Evolutionary conservation across 768 basidiomycete species (phyloP), one percentile per base, ranked within the genome.

Genomic region (Boletus rubescentipes): DNA sequence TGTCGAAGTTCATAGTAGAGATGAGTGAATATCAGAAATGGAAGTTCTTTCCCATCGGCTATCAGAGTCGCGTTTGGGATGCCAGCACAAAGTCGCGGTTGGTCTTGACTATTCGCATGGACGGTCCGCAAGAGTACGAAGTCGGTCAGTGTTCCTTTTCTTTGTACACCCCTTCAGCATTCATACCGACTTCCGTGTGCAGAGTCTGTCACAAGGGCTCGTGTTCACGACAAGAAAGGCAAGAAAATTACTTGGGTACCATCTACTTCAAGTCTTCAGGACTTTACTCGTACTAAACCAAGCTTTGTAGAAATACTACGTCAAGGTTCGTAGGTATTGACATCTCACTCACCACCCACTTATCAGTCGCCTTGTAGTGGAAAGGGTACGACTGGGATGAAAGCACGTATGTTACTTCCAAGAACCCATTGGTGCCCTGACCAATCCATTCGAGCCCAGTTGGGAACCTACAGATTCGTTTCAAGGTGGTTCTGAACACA

Each of bases 391-490:
- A 52, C 29, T 72, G 72, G 44, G 70, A 76, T 6, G 83, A 83
- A 31, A 77, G 81, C 76, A 86, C 84, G 85, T 83, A 71, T 58
- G 84, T 74, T 14, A 48, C 41, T 40, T 45, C 34, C 51, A 30
- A 50, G 49, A 42, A 23, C 26, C 29, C 23, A 14, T 23, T 23
- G 34, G 20, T 16, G 14, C 49, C 26, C 48, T 58, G 9, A 54
- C 40, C 20, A 48, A 61, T 52, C 20, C n/a, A n/a, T 44, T 36
- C 41, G 51, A 32, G 18, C 40, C 35, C 49, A 89, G 87, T 10
- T 89, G 86, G 86, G 87, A 89, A 59, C 86, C 87, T 9, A 65
- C 72, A 9, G 73, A 79, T 47, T 85, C 84, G 9, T 87, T 89
- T 55, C 66, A 64, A 15, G 78, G 68, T 8, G 77, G 74, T 10